Evolutionary conservation across 2,329 filamentous ascomycete species (phyloP).

Genomic region (Scedosporium apiospermum): DNA sequence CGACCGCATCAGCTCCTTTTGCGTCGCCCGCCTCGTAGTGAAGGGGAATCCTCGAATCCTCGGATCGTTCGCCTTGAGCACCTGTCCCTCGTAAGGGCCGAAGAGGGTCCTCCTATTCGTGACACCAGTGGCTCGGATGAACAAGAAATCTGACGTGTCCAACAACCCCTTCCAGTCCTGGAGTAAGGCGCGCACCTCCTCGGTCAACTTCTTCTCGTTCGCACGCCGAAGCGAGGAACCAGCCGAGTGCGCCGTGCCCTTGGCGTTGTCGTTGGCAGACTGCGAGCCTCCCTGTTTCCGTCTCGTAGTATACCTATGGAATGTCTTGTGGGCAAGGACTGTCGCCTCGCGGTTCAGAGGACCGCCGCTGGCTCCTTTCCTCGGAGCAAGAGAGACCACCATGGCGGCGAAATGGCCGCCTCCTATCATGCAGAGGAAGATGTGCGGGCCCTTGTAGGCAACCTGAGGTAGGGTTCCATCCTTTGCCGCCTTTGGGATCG

Average conservation of each 20-base stretch:
- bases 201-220: conserved; percentile 81
- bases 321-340: conserved; percentile 92
- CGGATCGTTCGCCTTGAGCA: conserved; percentile 68
- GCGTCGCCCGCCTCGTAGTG: conserved; percentile 81
- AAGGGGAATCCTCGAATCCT: conserved; percentile 86
- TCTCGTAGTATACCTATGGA: conserved; percentile 92
- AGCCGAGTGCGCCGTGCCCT: conserved; percentile 87
- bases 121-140: conserved; percentile 78
- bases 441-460: conserved; percentile 64
- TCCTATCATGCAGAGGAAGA: conserved; percentile 97
- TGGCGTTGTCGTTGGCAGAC: conserved; percentile 87
- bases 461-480: conserved; percentile 47
- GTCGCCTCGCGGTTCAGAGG: conserved; percentile 76
- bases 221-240: conserved; percentile 84
- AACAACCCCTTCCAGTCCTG: conserved; percentile 79
- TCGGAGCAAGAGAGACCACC: conserved; percentile 81
- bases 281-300: conserved; percentile 95
- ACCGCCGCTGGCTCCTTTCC: conserved; percentile 59
- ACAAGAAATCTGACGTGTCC: conserved; percentile 74
- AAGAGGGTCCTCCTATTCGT: conserved; percentile 84
- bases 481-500: conserved; percentile 41
- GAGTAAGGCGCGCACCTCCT: conserved; percentile 78
- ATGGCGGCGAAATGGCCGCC: conserved; percentile 96
- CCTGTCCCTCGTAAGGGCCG: conserved; percentile 82
- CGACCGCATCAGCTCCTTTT: conserved; percentile 86